Percentiles rank a stretch among this genome's conserved stretches.
Evolutionary conservation across 345 rosid genomes (phyloP).

Genomic region (Brassica juncea): DNA sequence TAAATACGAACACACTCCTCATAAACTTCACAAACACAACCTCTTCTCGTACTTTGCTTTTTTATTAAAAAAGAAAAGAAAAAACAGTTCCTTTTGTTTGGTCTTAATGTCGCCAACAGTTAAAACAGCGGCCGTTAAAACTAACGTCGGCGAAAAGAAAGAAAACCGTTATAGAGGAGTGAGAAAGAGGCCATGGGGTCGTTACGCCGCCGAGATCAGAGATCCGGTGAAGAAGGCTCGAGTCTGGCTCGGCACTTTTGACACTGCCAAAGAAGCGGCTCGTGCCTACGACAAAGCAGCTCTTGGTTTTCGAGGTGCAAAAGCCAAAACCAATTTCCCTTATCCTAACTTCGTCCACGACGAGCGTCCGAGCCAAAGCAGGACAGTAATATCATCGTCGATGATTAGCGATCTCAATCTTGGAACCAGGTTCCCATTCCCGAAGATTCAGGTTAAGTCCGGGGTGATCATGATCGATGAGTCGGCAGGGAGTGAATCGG

Average conservation of each 20-base stretch:
- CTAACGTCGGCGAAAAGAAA: slow-evolving; percentile 25
- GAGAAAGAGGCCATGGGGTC: slow-evolving; percentile 91
- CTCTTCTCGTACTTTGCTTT: not conserved
- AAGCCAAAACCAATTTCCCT: slow-evolving; percentile 78
- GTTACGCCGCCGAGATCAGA: slow-evolving; percentile 87
- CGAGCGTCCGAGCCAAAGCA: slow-evolving; percentile 61
- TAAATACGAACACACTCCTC: slow-evolving; percentile 4
- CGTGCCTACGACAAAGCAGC: slow-evolving; percentile 75
- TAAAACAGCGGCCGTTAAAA: slow-evolving; percentile 40
- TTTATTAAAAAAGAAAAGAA: not conserved
- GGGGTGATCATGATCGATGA: slow-evolving; percentile 24
- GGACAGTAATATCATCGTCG: slow-evolving; percentile 58
- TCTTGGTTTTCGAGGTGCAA: slow-evolving; percentile 71
- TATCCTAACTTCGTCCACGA: not conserved
- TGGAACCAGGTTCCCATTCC: slow-evolving; percentile 40
- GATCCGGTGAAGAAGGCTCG: slow-evolving; percentile 73
- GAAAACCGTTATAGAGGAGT: slow-evolving; percentile 70
- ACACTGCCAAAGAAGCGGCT: slow-evolving; percentile 78
- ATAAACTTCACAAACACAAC: not conserved
- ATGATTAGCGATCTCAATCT: slow-evolving; percentile 51
- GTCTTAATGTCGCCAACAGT: slow-evolving; percentile 55
- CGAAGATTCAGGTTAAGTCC: slow-evolving; percentile 20
- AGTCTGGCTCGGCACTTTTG: slow-evolving; percentile 90
- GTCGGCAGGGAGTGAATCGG: slow-evolving; percentile 50
- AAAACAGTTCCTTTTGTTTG: not conserved